These are phyloP conservation scores for Colletotrichum costaricense DNA, from an alignment of 2,329 filamentous ascomycete species.

Conservation along the genomic window DNA sequence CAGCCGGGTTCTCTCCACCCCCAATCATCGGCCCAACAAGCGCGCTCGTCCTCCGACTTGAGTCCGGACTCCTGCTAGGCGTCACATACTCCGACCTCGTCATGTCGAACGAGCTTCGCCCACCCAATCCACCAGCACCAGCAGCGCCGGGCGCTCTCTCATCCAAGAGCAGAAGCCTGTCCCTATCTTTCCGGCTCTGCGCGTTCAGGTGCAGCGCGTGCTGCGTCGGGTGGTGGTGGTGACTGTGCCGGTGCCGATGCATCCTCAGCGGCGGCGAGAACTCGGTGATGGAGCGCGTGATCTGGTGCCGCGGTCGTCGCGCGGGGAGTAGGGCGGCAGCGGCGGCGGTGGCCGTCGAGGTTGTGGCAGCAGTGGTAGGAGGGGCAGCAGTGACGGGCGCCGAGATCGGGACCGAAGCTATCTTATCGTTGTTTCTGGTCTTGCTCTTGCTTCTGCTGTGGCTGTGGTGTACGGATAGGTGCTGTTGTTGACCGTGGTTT, in stretches of 20 bases:
- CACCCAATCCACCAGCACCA: slow-evolving; percentile 39
- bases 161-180: slow-evolving; percentile 37
- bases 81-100: slow-evolving; percentile 58
- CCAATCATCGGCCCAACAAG: slow-evolving; percentile 42
- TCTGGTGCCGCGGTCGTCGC: slow-evolving; percentile 56
- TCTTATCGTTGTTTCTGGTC: slow-evolving; percentile 2
- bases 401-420: not conserved
- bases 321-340: slow-evolving; percentile 22
- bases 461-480: not conserved
- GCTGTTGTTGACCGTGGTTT: slow-evolving; percentile 6
- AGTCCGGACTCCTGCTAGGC: slow-evolving; percentile 54
- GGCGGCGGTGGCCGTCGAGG: slow-evolving; percentile 8
- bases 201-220: slow-evolving; percentile 36
- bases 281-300: slow-evolving; percentile 67
- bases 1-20: slow-evolving; percentile 20
- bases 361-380: slow-evolving; percentile 10
- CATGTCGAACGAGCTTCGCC: slow-evolving; percentile 57
- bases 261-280: slow-evolving; percentile 59
- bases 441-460: slow-evolving; percentile 5
- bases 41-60: slow-evolving; percentile 56
- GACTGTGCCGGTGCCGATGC: slow-evolving; percentile 46
- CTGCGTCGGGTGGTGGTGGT: slow-evolving; percentile 48
- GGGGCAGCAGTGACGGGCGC: not conserved
- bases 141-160: slow-evolving; percentile 41
- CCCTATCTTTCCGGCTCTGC: slow-evolving; percentile 5